These are phyloP conservation scores for Yamadazyma sp. DNA, from an alignment of 805 yeast species.

Conservation along the genomic window DNA sequence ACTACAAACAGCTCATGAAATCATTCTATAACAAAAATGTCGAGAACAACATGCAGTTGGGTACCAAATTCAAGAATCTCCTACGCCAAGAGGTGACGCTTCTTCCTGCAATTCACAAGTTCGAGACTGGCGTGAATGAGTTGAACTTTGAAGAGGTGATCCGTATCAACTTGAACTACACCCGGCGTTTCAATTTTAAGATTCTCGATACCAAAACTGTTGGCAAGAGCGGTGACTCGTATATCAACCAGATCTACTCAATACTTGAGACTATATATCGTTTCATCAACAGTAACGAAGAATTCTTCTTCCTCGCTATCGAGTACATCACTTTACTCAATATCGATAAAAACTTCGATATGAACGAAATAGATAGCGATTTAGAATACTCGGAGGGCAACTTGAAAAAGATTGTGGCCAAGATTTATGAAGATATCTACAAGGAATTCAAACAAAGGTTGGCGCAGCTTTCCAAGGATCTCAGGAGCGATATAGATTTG, in stretches of 20 bases:
- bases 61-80: conserved; percentile 9
- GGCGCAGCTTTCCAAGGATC: conserved; percentile 48
- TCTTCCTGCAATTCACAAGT: conserved; percentile 7
- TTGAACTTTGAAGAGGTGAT: conserved; percentile 48
- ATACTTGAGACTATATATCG: conserved; percentile 30
- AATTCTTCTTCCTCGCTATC: conserved; percentile 27
- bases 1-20: conserved; percentile 26
- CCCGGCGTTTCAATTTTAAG: conserved; percentile 29
- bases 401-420: conserved; percentile 39
- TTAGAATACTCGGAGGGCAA: conserved; percentile 24
- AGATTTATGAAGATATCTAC: conserved; percentile 39
- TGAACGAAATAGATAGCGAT: conserved; percentile 26
- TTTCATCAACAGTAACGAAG: conserved; percentile 36
- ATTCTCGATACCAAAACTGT: conserved; percentile 29
- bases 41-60: conserved; percentile 5
- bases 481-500: conserved; percentile 53
- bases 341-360: conserved; percentile 21
- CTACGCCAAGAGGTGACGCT: conserved; percentile 4
- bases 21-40: conserved; percentile 23
- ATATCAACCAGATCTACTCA: conserved; percentile 33
- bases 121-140: conserved; percentile 9
- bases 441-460: conserved; percentile 44
- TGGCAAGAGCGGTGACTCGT: conserved; percentile 33
- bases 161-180: conserved; percentile 30
- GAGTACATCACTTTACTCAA: conserved; percentile 30